A percentile compares a stretch with the other conserved stretches of the same genome.
phyloP scores from a whole-genome alignment of 176 grass and related monocot species.

The Phoenix dactylifera region DNA sequence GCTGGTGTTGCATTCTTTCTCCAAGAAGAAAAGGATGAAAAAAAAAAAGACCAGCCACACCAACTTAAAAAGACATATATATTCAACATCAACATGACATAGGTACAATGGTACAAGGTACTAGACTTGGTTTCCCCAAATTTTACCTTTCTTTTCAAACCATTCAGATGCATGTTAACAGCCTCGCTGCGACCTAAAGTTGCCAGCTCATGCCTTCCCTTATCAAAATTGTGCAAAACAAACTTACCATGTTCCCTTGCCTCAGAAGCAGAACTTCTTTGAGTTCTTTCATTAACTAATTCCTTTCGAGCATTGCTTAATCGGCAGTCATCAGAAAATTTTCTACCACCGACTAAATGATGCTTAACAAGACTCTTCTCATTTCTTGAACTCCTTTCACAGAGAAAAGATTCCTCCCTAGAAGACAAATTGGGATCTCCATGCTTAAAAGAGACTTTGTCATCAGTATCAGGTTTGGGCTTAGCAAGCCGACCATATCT shows the following conservation, averaged over 20 bases:
- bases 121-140: constrained; percentile 43
- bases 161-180: constrained; percentile 41
- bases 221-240: constrained; percentile 35
- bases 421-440: constrained; percentile 20
- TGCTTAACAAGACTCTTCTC: constrained; percentile 6
- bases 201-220: constrained; percentile 28
- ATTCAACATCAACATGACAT: constrained; percentile 28
- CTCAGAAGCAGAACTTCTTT: constrained; percentile 20
- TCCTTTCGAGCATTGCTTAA: constrained; percentile 19
- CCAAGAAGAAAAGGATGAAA: constrained; percentile 7
- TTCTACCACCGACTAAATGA: constrained; percentile 25
- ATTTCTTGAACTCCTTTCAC: constrained; percentile 30
- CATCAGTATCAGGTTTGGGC: constrained; percentile 25
- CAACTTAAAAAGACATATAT: constrained; percentile 22
- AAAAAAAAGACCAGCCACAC: constrained; percentile 5
- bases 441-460: constrained; percentile 19
- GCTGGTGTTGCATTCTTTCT: constrained; percentile 6
- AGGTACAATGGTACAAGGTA: constrained; percentile 34
- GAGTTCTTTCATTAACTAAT: constrained; percentile 23
- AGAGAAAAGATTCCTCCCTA: constrained; percentile 7
- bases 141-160: constrained; percentile 81
- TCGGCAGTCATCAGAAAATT: constrained; percentile 17
- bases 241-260: constrained; percentile 32
- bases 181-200: constrained; percentile 24
- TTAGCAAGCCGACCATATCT: constrained; percentile 24